Evolutionary conservation across 805 yeast genomes (phyloP).

Genomic region (Cyberlindnera euphorbiiphila): DNA sequence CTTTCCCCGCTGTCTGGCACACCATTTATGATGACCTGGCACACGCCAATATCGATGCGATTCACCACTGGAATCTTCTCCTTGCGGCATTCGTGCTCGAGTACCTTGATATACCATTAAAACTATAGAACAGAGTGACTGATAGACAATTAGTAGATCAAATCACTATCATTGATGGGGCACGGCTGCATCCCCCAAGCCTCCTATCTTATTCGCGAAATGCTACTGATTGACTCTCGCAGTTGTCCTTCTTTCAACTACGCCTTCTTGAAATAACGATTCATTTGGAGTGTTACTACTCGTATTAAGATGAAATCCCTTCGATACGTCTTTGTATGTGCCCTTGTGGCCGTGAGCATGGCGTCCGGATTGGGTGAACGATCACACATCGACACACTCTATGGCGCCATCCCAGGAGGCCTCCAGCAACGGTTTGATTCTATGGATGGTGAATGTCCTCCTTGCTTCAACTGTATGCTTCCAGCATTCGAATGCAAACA

Average conservation of each 20-base stretch:
- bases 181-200: neutral
- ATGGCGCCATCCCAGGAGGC: conserved; percentile 7
- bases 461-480: conserved; percentile 91
- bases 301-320: too few relatives aligned
- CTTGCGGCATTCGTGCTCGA: conserved; percentile 37
- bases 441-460: conserved; percentile 57
- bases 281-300: neutral
- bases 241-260: neutral
- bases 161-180: too few relatives aligned
- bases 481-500: conserved; percentile 90
- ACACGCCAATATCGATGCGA: conserved; percentile 35
- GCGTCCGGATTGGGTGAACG: too few relatives aligned
- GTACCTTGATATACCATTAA: conserved; percentile 22
- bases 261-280: neutral
- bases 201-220: neutral
- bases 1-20: conserved; percentile 54
- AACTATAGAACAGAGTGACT: neutral
- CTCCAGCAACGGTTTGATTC: neutral
- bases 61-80: conserved; percentile 45
- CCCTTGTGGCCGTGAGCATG: too few relatives aligned
- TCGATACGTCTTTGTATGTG: too few relatives aligned
- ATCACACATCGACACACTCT: conserved; percentile 11
- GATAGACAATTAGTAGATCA: too few relatives aligned
- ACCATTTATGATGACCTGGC: conserved; percentile 43
- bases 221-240: neutral